Evolutionary conservation across 345 rosid genomes (phyloP).

Genomic region (Eucalyptus regnans): DNA sequence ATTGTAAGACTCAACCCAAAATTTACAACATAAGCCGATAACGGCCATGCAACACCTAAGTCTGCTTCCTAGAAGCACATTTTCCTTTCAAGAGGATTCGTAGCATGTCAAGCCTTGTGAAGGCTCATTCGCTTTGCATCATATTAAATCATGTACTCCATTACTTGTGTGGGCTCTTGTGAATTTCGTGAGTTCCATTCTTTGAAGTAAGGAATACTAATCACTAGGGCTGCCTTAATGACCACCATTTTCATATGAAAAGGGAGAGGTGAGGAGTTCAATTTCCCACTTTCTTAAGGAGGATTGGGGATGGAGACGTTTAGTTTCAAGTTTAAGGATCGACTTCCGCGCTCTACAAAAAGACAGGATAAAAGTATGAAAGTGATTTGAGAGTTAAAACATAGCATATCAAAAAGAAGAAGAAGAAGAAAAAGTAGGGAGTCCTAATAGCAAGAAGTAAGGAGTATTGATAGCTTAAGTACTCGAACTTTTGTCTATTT

Average conservation of each 20-base stretch:
- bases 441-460: too few relatives aligned
- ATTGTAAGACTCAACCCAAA: background rate
- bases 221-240: too few relatives aligned
- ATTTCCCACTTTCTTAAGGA: rapidly evolving
- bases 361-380: rapidly evolving
- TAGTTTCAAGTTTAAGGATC: too few relatives aligned
- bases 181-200: background rate
- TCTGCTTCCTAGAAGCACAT: background rate
- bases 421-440: too few relatives aligned
- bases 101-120: background rate
- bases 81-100: background rate
- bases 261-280: rapidly evolving
- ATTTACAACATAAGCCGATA: rapidly evolving
- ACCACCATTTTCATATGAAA: rapidly evolving
- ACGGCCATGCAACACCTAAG: background rate
- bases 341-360: rapidly evolving
- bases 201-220: background rate
- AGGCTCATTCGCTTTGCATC: background rate
- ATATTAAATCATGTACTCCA: background rate
- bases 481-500: background rate
- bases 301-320: rapidly evolving
- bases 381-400: too few relatives aligned
- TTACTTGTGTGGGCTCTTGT: background rate
- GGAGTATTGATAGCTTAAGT: background rate
- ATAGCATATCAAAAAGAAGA: too few relatives aligned